A percentile compares a stretch with the other conserved stretches of the same genome.
Conservation (phyloP, 176 grass and related monocot genomes). For the Tuctoria greenei region DNA sequence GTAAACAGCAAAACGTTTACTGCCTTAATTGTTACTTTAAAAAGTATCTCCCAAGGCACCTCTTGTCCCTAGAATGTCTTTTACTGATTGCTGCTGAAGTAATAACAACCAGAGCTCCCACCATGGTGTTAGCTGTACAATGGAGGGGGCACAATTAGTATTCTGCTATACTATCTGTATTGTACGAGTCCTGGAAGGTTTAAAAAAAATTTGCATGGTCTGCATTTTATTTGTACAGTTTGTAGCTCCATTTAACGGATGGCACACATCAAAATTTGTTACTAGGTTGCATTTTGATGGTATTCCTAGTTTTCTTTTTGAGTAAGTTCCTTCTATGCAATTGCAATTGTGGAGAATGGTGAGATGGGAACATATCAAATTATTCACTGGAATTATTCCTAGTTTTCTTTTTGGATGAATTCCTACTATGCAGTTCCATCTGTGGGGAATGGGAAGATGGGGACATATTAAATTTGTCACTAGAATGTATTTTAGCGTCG, state of each 20-base stretch:
- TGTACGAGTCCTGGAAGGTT: neutral
- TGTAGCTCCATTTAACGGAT: neutral
- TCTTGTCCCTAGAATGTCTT: neutral
- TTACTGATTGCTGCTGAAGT: neutral
- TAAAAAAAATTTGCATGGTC: neutral
- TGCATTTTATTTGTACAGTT: neutral
- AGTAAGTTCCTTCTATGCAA: neutral
- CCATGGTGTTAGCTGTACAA: neutral
- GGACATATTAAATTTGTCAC: neutral
- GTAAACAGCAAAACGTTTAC: too few relatives aligned
- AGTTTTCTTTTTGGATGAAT: neutral
- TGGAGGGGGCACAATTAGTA: neutral
- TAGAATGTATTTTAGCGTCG: conserved; percentile 6
- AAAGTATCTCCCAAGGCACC: neutral
- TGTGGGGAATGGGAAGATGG: neutral
- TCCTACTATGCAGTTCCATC: neutral
- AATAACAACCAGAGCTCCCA: neutral
- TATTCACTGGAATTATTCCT: neutral
- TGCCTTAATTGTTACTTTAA: neutral
- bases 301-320: neutral
- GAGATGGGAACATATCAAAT: neutral
- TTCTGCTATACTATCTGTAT: neutral
- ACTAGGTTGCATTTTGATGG: neutral
- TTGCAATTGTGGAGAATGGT: neutral
- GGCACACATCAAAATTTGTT: neutral